phyloP scores from a whole-genome alignment of 805 yeast genomes.

The Candida boleticola region DNA sequence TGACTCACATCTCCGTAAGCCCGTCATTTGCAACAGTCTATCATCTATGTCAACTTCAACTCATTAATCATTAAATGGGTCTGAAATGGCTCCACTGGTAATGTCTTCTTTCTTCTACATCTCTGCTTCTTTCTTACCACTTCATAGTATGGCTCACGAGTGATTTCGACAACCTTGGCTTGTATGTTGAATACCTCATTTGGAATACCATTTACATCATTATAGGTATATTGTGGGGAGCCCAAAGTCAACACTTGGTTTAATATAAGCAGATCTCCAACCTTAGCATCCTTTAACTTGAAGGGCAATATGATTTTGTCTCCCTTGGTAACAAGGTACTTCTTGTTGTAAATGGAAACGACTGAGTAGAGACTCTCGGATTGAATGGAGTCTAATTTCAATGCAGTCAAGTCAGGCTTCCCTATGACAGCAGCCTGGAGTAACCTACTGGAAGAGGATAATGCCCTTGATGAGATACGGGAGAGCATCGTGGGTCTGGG shows the following conservation, averaged over 20 bases:
- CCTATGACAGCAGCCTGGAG: neutral
- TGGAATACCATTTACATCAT: conserved; percentile 22
- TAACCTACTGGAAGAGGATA: neutral
- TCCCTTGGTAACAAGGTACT: conserved; percentile 88
- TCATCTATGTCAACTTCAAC: conserved; percentile 52
- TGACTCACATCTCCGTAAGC: too few relatives aligned
- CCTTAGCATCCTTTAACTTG: conserved; percentile 67
- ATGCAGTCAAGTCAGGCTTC: conserved; percentile 50
- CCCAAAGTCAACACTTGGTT: conserved; percentile 81
- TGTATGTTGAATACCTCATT: conserved; percentile 50
- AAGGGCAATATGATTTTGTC: conserved; percentile 81
- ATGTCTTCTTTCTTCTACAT: conserved; percentile 74
- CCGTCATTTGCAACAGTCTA: too few relatives aligned
- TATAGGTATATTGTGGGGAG: conserved; percentile 66
- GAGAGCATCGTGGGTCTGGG: neutral
- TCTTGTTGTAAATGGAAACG: conserved; percentile 76
- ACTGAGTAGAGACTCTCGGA: conserved; percentile 68
- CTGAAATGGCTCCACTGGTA: conserved; percentile 69
- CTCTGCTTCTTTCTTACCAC: conserved; percentile 62
- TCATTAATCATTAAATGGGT: conserved; percentile 79
- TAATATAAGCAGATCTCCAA: conserved; percentile 79
- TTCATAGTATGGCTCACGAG: conserved; percentile 70
- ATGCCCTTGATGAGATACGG: neutral
- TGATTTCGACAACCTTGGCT: conserved; percentile 84
- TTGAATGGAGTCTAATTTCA: conserved; percentile 62